Conservation (phyloP, 2,329 filamentous ascomycete species). For the Raffaelea albimanens region DNA sequence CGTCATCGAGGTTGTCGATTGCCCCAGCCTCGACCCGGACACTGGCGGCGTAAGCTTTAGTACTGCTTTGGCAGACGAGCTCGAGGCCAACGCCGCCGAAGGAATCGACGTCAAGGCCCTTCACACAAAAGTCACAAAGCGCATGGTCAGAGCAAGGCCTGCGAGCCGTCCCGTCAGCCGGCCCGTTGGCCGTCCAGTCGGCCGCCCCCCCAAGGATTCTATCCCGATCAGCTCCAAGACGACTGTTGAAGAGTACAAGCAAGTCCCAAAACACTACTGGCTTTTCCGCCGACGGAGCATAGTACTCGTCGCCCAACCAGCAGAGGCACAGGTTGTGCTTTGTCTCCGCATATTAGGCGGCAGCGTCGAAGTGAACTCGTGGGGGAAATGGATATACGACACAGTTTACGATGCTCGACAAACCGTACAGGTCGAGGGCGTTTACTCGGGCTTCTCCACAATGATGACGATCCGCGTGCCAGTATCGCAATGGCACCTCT, state of each 20-base stretch:
- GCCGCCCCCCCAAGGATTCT: conserved; percentile 11
- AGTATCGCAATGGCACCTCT: conserved; percentile 7
- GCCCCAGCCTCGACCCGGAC: conserved; percentile 4
- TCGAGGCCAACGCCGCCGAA: not conserved
- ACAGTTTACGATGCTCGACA: conserved; percentile 5
- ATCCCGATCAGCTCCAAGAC: not conserved
- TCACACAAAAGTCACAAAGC: conserved; percentile 2
- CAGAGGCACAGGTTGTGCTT: conserved; percentile 11
- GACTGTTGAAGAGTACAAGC: conserved; percentile 1
- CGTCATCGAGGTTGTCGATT: conserved; percentile 11
- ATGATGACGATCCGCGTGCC: conserved; percentile 13
- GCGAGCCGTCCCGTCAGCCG: conserved; percentile 10
- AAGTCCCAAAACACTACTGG: conserved; percentile 11
- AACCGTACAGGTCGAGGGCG: conserved; percentile 10
- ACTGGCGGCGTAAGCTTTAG: conserved; percentile 5
- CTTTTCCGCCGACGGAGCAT: conserved; percentile 10
- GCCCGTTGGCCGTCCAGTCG: conserved; percentile 8
- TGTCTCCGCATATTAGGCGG: conserved; percentile 11
- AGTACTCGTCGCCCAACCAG: conserved; percentile 7
- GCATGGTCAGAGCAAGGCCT: conserved; percentile 8
- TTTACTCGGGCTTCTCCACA: conserved; percentile 11
- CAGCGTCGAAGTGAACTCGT: conserved; percentile 7
- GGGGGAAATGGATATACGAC: conserved; percentile 13
- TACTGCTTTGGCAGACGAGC: conserved; percentile 10
- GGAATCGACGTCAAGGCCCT: conserved; percentile 5